A percentile compares a stretch with the other conserved stretches of the same genome.
These are phyloP conservation scores for Picochlorum sp. DNA, from an alignment of 139 green algal species.

Conservation along the genomic window DNA sequence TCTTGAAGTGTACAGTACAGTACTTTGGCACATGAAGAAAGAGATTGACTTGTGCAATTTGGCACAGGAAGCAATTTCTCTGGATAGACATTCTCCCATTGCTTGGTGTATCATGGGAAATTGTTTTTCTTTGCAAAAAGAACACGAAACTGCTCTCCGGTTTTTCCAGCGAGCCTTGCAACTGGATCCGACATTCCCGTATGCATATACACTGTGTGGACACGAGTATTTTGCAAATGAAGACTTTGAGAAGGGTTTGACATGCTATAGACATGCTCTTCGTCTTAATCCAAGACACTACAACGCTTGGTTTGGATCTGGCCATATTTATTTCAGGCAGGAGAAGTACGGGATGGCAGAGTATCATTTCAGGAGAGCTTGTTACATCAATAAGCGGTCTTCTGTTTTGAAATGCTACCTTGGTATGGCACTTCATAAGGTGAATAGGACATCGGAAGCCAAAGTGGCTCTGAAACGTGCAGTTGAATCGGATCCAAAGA, in stretches of 20 bases:
- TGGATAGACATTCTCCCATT: conserved; percentile 75
- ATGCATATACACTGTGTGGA: conserved; percentile 83
- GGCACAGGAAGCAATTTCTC: conserved; percentile 64
- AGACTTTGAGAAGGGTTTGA: conserved; percentile 77
- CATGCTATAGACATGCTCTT: conserved; percentile 78
- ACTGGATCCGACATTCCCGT: conserved; percentile 69
- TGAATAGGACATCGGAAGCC: conserved; percentile 56
- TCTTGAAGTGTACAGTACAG: conserved; percentile 85
- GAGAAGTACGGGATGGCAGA: conserved; percentile 87
- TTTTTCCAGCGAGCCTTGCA: conserved; percentile 83
- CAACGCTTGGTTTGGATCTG: conserved; percentile 95
- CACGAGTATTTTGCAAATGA: conserved; percentile 90
- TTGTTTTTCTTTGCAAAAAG: conserved; percentile 84
- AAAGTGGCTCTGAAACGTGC: conserved; percentile 62
- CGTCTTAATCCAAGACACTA: conserved; percentile 84
- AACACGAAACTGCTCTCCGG: conserved; percentile 79
- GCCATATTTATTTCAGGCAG: conserved; percentile 83
- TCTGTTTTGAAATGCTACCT: conserved; percentile 87
- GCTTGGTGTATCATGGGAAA: conserved; percentile 90
- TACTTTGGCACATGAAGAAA: conserved; percentile 91
- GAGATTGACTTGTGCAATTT: conserved; percentile 79
- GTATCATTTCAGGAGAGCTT: conserved; percentile 72
- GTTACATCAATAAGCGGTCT: conserved; percentile 64
- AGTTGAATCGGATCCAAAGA: conserved; percentile 66
- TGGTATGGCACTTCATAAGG: conserved; percentile 73